These are phyloP conservation scores for Phaeosphaeria sp. DNA, from an alignment of 2,329 filamentous ascomycete genomes.

Conservation along the genomic window DNA sequence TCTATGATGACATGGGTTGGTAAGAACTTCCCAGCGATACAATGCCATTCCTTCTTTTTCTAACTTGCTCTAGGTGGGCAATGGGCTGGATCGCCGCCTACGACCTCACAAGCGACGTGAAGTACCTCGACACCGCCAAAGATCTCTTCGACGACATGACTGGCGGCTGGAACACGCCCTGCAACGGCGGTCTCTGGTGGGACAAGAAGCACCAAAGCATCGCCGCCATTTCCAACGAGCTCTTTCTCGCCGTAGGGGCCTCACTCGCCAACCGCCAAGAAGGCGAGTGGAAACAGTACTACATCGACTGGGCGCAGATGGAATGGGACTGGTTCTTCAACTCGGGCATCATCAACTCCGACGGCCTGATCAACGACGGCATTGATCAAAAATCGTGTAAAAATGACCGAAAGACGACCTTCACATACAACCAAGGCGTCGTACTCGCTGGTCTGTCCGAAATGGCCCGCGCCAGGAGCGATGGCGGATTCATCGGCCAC, in stretches of 20 bases:
- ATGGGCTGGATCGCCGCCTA: conserved; percentile 65
- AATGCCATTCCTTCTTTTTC: no score
- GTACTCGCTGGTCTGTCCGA: conserved; percentile 64
- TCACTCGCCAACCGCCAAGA: conserved; percentile 60
- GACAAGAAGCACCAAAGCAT: conserved; percentile 61
- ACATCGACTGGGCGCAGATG: conserved; percentile 58
- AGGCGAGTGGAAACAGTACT: conserved; percentile 45
- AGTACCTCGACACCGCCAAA: conserved; percentile 63
- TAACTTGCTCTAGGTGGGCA: conserved; percentile 60
- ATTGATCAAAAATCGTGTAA: conserved; percentile 56
- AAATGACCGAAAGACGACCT: conserved; percentile 61
- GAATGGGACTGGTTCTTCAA: conserved; percentile 63
- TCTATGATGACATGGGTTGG: conserved; percentile 65
- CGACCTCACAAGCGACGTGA: conserved; percentile 60
- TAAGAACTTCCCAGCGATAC: not conserved
- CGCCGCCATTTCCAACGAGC: conserved; percentile 65
- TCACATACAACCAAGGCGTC: conserved; percentile 67
- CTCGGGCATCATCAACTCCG: conserved; percentile 57
- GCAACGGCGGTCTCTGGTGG: conserved; percentile 63
- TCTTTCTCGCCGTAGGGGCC: conserved; percentile 62
- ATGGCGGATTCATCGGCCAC: conserved; percentile 28
- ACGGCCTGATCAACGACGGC: conserved; percentile 63
- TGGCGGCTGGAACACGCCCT: conserved; percentile 57
- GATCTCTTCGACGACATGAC: conserved; percentile 65
- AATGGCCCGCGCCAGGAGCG: conserved; percentile 54